Evolutionary conservation across 1,284 basidiomycete species (phyloP), one percentile per base, ranked within the genome.

Genomic region (Leccinum subrobustum): DNA sequence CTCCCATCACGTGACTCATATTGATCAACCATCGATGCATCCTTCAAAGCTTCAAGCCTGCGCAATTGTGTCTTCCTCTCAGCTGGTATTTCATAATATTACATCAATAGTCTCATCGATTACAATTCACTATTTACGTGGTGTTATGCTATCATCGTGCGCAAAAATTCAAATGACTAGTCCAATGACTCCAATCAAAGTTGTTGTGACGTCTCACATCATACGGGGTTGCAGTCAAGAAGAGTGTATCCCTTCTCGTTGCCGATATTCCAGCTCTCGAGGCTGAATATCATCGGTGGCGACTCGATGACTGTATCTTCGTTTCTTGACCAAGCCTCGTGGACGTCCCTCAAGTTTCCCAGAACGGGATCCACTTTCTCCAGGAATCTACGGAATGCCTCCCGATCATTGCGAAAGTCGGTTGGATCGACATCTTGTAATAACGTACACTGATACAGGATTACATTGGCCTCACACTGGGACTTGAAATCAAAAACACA

Each of bases 281-380:
- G n/a, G 4, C 64, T 69, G 52, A 75, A 76, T 20, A 16, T 54
- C 65, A 73, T 71, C 54, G 29, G 18, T 0, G 74, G 70, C 2
- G 73, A 69, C 23, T 73, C 60, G 12, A 73, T 53, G 33, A 20
- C 63, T 51, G 57, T 60, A 35, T 63, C 44, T 48, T 67, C 59
- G 31, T 73, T 63, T 42, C 50, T 62, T 11, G 65, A 64, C 69
- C 69, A 74, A 54, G 64, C 62, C 1, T 12, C 52, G 44, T 74
- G 73, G 27, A 71, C 65, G 1, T 75, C 62, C 31, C 18, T 57
- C 61, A 80, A 64, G 42, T 81, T 77, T 4, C 82, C 83, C 20
- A 85, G 65, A 23, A 86, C 65, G 7, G 76, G 77, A 29, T 70
- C 64, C 14, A 87, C 65, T 37, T 77, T 77, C 7, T 69, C 63